phyloP scores from a whole-genome alignment of 495 filamentous ascomycete genomes.

The Corynascus novoguineensis region DNA sequence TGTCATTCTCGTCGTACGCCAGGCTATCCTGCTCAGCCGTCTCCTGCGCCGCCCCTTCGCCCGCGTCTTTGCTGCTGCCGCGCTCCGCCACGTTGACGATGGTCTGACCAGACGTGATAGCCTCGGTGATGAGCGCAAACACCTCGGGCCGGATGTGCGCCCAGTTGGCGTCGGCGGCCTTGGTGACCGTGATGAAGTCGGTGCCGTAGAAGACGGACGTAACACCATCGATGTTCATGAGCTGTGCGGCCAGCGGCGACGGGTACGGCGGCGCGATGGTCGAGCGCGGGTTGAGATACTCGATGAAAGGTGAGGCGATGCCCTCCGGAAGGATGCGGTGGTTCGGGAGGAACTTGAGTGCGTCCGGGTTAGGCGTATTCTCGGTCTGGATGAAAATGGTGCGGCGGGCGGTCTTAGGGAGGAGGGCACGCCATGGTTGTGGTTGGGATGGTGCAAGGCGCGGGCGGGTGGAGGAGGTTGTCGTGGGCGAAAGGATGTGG shows the following conservation, averaged over 20 bases:
- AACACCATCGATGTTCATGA: constrained; percentile 87
- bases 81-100: constrained; percentile 71
- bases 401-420: constrained; percentile 35
- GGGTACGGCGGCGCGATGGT: constrained; percentile 85
- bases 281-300: constrained; percentile 82
- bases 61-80: constrained; percentile 28
- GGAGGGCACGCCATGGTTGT: constrained; percentile 3
- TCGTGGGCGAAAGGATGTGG: neutral
- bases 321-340: constrained; percentile 68
- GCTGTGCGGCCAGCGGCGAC: constrained; percentile 83
- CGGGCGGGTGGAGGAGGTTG: constrained; percentile 15
- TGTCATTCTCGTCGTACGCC: constrained; percentile 76
- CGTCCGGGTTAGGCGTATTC: constrained; percentile 83
- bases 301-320: constrained; percentile 70
- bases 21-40: constrained; percentile 59
- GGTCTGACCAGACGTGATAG: constrained; percentile 71
- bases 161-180: constrained; percentile 81
- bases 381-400: constrained; percentile 98
- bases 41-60: constrained; percentile 33
- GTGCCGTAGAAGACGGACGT: constrained; percentile 89
- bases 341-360: constrained; percentile 91
- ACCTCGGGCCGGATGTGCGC: constrained; percentile 91
- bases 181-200: constrained; percentile 96
- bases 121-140: constrained; percentile 89
- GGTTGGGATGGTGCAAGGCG: constrained; percentile 4